Percentiles rank a stretch among this genome's conserved stretches.
These are phyloP conservation scores for Lepiota venenata DNA, from an alignment of 768 basidiomycete genomes.

Conservation along the genomic window DNA sequence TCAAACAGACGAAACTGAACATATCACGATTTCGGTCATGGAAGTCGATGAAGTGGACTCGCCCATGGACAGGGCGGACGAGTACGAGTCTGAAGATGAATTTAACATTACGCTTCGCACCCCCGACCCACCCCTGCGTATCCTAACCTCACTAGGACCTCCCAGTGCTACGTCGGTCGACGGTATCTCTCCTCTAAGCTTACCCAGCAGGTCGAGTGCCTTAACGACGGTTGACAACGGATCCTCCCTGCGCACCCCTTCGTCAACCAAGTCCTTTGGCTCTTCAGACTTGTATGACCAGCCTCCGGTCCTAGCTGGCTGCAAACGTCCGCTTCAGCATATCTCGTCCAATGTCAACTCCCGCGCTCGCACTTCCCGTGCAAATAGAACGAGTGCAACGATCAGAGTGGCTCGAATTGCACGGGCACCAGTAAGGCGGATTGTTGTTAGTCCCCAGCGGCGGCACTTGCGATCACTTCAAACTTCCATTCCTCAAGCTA, in stretches of 20 bases:
- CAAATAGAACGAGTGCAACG: neutral
- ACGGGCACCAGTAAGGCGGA: constrained; percentile 1
- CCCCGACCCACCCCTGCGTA: constrained; percentile 35
- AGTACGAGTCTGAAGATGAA: constrained; percentile 53
- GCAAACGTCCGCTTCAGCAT: constrained; percentile 1
- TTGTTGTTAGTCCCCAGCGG: neutral
- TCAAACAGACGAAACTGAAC: constrained; percentile 20
- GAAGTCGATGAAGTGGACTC: constrained; percentile 29
- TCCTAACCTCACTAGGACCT: constrained; percentile 5
- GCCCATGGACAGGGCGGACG: constrained; percentile 17
- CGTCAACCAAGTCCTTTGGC: constrained; percentile 35
- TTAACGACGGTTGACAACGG: constrained; percentile 36
- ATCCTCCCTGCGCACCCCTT: constrained; percentile 35
- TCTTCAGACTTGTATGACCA: constrained; percentile 15
- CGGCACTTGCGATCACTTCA: neutral
- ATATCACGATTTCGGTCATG: constrained; percentile 27
- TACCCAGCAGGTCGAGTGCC: constrained; percentile 31
- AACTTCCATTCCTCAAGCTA: neutral
- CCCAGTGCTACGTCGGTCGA: neutral
- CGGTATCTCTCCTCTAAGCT: constrained; percentile 17
- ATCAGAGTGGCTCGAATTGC: neutral
- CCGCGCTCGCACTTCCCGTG: neutral
- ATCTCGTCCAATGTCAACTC: neutral
- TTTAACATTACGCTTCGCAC: constrained; percentile 69
- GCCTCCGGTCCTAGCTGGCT: neutral